Base-by-base conservation (phyloP, 1,284 basidiomycete genomes). In the Pascua sp. region DNA sequence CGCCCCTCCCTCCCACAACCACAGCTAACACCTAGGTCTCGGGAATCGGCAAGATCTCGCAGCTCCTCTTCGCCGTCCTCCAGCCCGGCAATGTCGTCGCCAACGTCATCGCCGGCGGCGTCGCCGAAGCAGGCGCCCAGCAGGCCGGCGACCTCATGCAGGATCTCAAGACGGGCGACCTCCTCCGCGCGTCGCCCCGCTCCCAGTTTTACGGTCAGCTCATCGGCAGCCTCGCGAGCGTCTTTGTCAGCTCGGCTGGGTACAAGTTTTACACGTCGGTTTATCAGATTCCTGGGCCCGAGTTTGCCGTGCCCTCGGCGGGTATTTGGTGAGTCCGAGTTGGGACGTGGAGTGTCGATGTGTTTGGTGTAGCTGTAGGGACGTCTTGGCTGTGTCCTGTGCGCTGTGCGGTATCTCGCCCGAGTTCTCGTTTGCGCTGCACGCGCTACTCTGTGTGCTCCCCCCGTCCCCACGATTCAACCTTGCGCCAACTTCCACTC, bases 121-220 rank as follows among this genome's bases (percentile, higher is more conserved):
- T 98, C 13, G 89, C 92, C 7, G 94, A 98, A 79, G 94, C 94
- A 36, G 94, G 94, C 15, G 94, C 94, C 24, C 90, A 90, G 78
- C 92, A 96, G 86, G 92, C 94, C 9, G 95, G 94, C 15, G 94
- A 98, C 74, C 84, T 98, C 16, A 97, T 98, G 93, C 94, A 98
- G 79, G 95, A 98, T 75, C 81, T 97, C 64, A 98, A 98, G 80
- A 97, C 94, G 1, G 95, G 95, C 0, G 88, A 93, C 71, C 81
- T 97, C 17, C 83, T 94, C 51, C 85, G 84, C 60, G 92, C 90
- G 7, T 91, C 90, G 10, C 90, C 90, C 24, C 81, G 90, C 68
- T 88, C 88, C 3, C 90, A 92, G 67, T 93, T 93, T 72, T 91
- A 85, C 67, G 88, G 88, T 11, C 91, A 96, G 75, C 80, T 96